Base-by-base conservation (phyloP, 208 protist genomes). In the Cochliopodium minus region DNA sequence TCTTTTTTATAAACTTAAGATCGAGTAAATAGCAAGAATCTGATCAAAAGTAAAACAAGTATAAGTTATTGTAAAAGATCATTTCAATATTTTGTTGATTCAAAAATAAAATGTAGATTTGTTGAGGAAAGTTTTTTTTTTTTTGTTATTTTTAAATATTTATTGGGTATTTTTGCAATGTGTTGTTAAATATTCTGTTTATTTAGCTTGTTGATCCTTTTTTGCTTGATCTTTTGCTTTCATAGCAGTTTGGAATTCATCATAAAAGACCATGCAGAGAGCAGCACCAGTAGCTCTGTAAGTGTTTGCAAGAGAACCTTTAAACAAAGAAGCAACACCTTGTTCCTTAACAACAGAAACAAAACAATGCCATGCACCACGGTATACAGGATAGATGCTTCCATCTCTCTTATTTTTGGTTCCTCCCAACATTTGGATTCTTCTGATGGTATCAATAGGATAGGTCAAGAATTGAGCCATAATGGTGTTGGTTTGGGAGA, bases 371-470 rank as follows among this genome's bases (percentile, higher is more conserved):
- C 71, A 1, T 1, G 76, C 62, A 48, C 61, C 58, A 23, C 57
- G 80, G 61, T 88, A 83, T 29, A 78, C 62, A n/a, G n/a, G n/a
- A n/a, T n/a, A n/a, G n/a, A n/a, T n/a, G n/a, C n/a, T n/a, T 42
- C 64, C 56, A 22, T 61, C 55, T 26, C 67, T 61, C 7, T 32
- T 42, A 17, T 54, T 47, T 50, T 73, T 50, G 34, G 67, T 81
- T 7, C 79, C 69, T 56, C 70, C 50, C 80, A 97, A 93, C 84
- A 91, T 88, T 72, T 96, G 82, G 64, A 90, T 81, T 71, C 90
- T 77, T 58, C 90, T 81, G 60, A 96, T 79, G 20, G 92, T 97
- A 76, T 97, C 92, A 64, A 97, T 74, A 40, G 92, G 92, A 69
- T 97, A 97, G 0, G 77, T 78, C 23, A 64, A 70, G 28, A 81